Base-by-base conservation (phyloP, 257 asterid genomes). In the Ocimum tenuiflorum region DNA sequence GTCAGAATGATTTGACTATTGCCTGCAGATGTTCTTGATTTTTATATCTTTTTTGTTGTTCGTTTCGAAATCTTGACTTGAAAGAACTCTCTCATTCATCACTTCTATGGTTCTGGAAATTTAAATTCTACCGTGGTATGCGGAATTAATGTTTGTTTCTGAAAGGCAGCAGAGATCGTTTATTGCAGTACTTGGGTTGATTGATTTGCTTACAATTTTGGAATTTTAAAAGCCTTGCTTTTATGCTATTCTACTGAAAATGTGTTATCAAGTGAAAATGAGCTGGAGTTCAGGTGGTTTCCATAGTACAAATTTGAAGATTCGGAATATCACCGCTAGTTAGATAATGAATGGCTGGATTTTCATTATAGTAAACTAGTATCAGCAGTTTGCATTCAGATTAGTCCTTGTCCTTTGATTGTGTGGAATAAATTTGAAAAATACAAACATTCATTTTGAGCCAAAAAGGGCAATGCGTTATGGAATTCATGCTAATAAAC, bases 161-260 rank as follows among this genome's bases (percentile, higher is more conserved):
- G 72, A 41, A 59, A 63, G 48, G 41, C 49, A 45, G 59, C 54
- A 50, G 63, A 38, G 62, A 14, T 23, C 45, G 54, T 58, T 55
- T 9, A 65, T 64, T 71, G 62, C 38, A 0, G 70, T 71, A 66
- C 70, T 70, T 62, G 45, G 72, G 3, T 27, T 27, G 67, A 70
- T 71, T 78, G 61, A 70, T 59, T 74, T 74, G 70, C 70, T 35
- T 57, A 39, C 39, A 49, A 18, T 43, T 22, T 56, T 38, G 60
- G 64, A 59, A 49, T 19, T 62, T 68, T 58, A 46, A 13, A 17
- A 45, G n/a, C 19, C 65, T 35, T 52, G 29, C 58, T n/a, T 56
- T 59, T 56, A 18, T 54, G 15, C 48, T 53, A 24, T 43, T 20
- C 14, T 9, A 36, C 27, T 56, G 13, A 36, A 13, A 19, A n/a